phyloP scores from a whole-genome alignment of 176 grass and related monocot genomes.

The Triticum timopheevii region DNA sequence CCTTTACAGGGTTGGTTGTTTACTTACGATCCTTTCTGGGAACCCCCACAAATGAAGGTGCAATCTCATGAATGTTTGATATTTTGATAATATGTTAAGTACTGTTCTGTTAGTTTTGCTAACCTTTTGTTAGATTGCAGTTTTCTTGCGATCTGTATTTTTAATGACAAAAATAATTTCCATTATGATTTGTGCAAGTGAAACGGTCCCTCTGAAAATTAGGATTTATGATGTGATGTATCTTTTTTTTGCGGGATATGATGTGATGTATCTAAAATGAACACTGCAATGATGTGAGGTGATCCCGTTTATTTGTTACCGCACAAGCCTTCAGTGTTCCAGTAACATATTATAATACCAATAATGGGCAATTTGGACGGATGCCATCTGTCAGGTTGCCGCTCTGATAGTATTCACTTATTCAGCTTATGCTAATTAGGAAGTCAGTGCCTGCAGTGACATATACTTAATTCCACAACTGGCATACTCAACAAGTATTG shows the following conservation, averaged over 20 bases:
- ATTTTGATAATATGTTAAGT: conserved; percentile 6
- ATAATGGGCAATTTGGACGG: neutral
- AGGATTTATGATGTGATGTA: neutral
- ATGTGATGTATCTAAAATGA: neutral
- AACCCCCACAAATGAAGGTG: conserved; percentile 93
- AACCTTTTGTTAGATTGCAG: neutral
- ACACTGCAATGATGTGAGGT: conserved; percentile 4
- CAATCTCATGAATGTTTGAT: conserved; percentile 20
- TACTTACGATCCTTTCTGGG: conserved; percentile 90
- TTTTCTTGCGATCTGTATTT: conserved; percentile 23
- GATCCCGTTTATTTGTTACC: neutral
- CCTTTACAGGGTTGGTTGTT: conserved; percentile 79
- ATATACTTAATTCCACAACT: neutral
- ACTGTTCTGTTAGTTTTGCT: conserved; percentile 10
- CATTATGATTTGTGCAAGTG: neutral
- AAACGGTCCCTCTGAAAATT: neutral
- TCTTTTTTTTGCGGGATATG: neutral
- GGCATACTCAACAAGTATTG: neutral
- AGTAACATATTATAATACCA: neutral
- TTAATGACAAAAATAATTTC: neutral
- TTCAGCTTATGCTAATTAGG: neutral
- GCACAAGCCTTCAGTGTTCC: neutral
- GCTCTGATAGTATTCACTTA: neutral
- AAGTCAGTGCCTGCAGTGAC: neutral
- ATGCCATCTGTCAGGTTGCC: neutral